Base-by-base conservation (phyloP, 2,329 filamentous ascomycete species). In the Epichloe gansuensis region DNA sequence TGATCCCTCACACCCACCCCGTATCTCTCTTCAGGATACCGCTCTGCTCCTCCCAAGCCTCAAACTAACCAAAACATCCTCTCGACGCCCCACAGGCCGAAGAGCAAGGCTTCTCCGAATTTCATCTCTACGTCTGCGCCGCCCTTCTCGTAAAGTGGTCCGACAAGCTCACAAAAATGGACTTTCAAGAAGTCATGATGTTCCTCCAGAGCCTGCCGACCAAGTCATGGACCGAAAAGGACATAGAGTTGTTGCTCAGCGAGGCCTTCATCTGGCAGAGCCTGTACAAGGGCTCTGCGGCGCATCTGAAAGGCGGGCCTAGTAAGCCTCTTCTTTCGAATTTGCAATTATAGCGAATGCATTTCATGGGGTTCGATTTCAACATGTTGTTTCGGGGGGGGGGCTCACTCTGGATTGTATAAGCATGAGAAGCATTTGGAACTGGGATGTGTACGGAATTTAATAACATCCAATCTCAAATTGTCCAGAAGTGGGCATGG, bases 251-350 rank as follows among this genome's bases (percentile, higher is more conserved):
- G 53, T 74, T 98, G 51, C 75, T 98, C 43, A 96, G 89, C 64
- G 93, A 98, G 71, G 93, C 93, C 3, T 98, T 93, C 62, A 96
- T 98, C 57, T 98, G 93, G 94, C 90, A 98, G 72, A 95, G 88
- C 64, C 74, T 98, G 44, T 98, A 96, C 71, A 89, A 94, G 62
- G 91, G 91, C 48, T 95, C 89, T 9, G 85, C 89, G 51, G 94
- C 93, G 39, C 93, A 98, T 72, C 73, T 98, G 55, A 78, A 81
- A 57, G 78, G 79, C 12, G 74, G 69, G 49, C 65, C 68, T 7
- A 63, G 61, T 40, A 65, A 66, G 43, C 64, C 64, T 43, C 58
- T 65, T 3, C 57, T 68, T 43, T 64, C 66, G 27, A 65, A 70
- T 50, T 53, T 70, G 52, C 67, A 70, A 50, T 59, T 70, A 50